phyloP scores from a whole-genome alignment of 306 rosid species.

The Argentina anserina region DNA sequence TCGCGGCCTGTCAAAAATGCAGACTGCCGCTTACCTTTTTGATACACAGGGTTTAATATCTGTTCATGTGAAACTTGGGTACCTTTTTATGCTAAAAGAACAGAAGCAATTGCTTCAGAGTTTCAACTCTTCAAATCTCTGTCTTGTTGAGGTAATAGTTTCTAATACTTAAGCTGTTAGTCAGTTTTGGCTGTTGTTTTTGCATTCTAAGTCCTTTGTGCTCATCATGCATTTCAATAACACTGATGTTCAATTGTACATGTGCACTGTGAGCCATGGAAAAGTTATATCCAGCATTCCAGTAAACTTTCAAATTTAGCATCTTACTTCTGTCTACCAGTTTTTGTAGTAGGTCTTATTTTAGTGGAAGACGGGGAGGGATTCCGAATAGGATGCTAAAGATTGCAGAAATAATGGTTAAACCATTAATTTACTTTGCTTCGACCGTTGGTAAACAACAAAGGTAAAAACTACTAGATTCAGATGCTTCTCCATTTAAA shows the following conservation, averaged over 20 bases:
- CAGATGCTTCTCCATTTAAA: neutral
- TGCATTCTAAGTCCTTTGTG: neutral
- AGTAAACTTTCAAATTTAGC: neutral
- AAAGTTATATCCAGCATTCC: neutral
- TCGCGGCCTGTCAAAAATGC: conserved; percentile 19
- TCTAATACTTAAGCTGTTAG: neutral
- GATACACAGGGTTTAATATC: conserved; percentile 7
- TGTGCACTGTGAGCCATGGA: neutral
- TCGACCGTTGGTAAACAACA: neutral
- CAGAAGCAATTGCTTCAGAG: neutral
- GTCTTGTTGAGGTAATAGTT: too few species aligned
- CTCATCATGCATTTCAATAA: neutral
- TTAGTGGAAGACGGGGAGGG: neutral
- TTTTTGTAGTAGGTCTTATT: too few species aligned
- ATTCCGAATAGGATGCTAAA: neutral
- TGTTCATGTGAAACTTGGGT: neutral
- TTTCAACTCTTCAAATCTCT: neutral
- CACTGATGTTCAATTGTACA: neutral
- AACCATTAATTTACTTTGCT: neutral
- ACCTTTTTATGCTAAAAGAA: neutral
- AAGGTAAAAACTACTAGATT: neutral
- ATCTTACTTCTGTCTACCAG: neutral
- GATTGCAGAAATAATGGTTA: neutral
- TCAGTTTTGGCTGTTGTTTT: neutral
- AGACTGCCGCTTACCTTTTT: conserved; percentile 21